phyloP scores from a whole-genome alignment of 2,329 filamentous ascomycete species.

The Septoria petroselini region DNA sequence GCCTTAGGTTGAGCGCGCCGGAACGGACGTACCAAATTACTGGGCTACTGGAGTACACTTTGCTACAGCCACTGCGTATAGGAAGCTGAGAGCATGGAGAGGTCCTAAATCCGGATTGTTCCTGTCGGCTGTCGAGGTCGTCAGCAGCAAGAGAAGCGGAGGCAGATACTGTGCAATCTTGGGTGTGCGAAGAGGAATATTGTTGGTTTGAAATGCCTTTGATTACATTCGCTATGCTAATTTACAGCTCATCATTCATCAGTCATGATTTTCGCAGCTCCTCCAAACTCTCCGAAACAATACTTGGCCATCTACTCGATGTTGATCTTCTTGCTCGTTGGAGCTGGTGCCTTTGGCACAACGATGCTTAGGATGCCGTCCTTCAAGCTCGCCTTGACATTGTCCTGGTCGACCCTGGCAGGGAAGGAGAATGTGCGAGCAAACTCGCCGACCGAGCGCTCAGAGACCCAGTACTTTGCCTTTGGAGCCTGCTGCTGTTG shows the following conservation, averaged over 20 bases:
- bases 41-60: no score
- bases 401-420: constrained; percentile 56
- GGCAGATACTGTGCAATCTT: no score
- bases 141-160: no score
- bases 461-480: constrained; percentile 65
- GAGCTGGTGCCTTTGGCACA: constrained; percentile 55
- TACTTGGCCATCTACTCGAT: constrained; percentile 51
- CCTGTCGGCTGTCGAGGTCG: no score
- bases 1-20: no score
- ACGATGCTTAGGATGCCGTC: constrained; percentile 58
- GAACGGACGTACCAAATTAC: no score
- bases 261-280: background rate
- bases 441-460: constrained; percentile 60
- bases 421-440: constrained; percentile 60
- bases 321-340: constrained; percentile 52
- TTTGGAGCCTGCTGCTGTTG: constrained; percentile 14
- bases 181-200: background rate
- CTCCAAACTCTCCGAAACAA: background rate
- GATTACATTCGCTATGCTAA: constrained; percentile 15
- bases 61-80: no score
- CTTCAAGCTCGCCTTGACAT: constrained; percentile 60
- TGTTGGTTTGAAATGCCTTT: background rate
- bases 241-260: constrained; percentile 9
- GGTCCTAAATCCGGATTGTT: no score
- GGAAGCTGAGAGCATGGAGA: no score